phyloP scores from a whole-genome alignment of 495 filamentous ascomycete genomes.

The Saxispiralis lemnorum region DNA sequence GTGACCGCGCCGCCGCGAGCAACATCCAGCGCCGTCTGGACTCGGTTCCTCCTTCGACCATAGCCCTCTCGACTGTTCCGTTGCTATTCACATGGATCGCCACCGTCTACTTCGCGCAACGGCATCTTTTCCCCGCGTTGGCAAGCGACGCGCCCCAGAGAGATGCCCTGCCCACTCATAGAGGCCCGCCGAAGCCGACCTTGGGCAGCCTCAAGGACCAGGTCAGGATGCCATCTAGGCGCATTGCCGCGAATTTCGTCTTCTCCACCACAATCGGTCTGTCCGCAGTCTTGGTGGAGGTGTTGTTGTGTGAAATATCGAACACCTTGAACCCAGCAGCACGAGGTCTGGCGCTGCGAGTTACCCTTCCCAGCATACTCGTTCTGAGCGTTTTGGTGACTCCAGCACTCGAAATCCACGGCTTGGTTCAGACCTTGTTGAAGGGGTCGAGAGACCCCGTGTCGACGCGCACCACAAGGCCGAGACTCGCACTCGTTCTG shows the following conservation, averaged over 20 bases:
- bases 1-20: slow-evolving; percentile 26
- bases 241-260: slow-evolving; percentile 36
- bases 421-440: slow-evolving; percentile 34
- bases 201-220: not conserved
- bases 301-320: slow-evolving; percentile 66
- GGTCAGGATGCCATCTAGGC: slow-evolving; percentile 12
- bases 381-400: slow-evolving; percentile 49
- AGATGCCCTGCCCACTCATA: slow-evolving; percentile 30
- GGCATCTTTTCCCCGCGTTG: slow-evolving; percentile 46
- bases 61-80: slow-evolving; percentile 33
- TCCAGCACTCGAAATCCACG: slow-evolving; percentile 51
- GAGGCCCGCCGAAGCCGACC: too few species aligned
- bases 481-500: slow-evolving; percentile 37
- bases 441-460: slow-evolving; percentile 41
- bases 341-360: slow-evolving; percentile 40
- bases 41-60: slow-evolving; percentile 17
- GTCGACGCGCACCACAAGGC: slow-evolving; percentile 29
- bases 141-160: slow-evolving; percentile 28
- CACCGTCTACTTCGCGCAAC: slow-evolving; percentile 37
- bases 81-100: slow-evolving; percentile 48
- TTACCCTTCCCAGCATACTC: slow-evolving; percentile 47
- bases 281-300: slow-evolving; percentile 51
- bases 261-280: slow-evolving; percentile 59
- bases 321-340: slow-evolving; percentile 45
- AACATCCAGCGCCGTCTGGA: slow-evolving; percentile 16